Conservation (phyloP, 805 yeast species). For the Nakazawaea ernobii region DNA sequence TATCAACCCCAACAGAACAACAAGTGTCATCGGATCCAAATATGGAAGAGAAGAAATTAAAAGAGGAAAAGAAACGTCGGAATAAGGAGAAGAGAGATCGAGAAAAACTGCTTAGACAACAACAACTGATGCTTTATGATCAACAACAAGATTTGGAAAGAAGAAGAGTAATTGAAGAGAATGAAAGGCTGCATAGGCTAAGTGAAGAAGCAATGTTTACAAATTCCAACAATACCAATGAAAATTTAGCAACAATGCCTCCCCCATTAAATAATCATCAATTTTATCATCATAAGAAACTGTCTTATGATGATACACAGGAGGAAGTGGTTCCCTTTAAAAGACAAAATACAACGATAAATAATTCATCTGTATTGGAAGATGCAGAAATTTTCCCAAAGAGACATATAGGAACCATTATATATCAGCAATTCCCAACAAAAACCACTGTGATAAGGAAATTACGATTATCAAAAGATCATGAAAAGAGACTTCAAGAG, state of each 20-base stretch:
- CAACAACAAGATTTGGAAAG: conserved; percentile 7
- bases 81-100: conserved; percentile 19
- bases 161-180: conserved; percentile 2
- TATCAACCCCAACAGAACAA: neutral
- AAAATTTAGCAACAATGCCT: neutral
- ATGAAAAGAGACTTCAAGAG: conserved; percentile 11
- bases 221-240: conserved; percentile 8
- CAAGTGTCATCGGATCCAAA: neutral
- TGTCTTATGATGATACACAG: conserved; percentile 1
- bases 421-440: conserved; percentile 55
- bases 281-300: neutral
- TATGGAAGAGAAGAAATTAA: conserved; percentile 2
- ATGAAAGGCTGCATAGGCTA: neutral
- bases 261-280: neutral
- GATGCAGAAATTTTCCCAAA: conserved; percentile 37
- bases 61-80: conserved; percentile 10
- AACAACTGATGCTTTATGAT: conserved; percentile 8
- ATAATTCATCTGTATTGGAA: conserved; percentile 33
- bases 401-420: conserved; percentile 44
- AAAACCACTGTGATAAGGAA: conserved; percentile 26
- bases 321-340: conserved; percentile 7
- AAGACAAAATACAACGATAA: conserved; percentile 19
- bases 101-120: conserved; percentile 14
- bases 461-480: conserved; percentile 17
- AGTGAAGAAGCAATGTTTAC: neutral